Base-by-base conservation (phyloP, 495 filamentous ascomycete species). In the Bacidia rubella region DNA sequence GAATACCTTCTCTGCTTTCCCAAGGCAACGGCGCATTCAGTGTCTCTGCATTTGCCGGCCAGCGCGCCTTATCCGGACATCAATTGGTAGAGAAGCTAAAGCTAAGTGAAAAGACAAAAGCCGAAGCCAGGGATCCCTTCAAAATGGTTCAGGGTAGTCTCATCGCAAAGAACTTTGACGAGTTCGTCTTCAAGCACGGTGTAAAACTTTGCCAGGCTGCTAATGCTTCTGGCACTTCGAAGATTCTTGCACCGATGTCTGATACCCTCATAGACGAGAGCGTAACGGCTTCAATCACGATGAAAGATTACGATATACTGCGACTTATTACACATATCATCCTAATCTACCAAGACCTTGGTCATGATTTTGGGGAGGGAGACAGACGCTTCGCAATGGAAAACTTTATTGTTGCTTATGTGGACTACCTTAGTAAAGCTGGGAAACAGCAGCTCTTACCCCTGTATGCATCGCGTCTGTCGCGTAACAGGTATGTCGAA, bases 381-480 rank as follows among this genome's bases (percentile, higher is more conserved):
- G 59, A 61, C 35, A 62, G 60, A 32, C 62, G 60, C 19, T 19
- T 29, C 11, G 65, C 57, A 17, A 65, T 74, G 49, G 82, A 90
- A 57, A 79, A 80, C 58, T 74, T 92, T 54, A 74, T 86, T 1
- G 64, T 70, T 46, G 81, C 78, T 15, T 96, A 97, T 62, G 81
- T 94, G 52, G 79, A 86, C 56, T 82, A 83, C 53, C 73, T 97
- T 11, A 75, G 82, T 24, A 67, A 81, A 32, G 74, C 75, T 26
- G 76, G 80, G 10, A 74, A 92, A 44, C 75, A 82, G 41, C 79
- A 87, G 45, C 65, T 90, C 39, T 80, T 93, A 49, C 90, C 90
- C 2, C 70, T 90, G 2, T 99, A 99, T 66, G 89, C 84, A 35
- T 83, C 86, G 23, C 80, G 84, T 57, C 71, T 98, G 2, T 74